Conservation (phyloP, 1,284 basidiomycete species). For the Cerioporus squamosus region DNA sequence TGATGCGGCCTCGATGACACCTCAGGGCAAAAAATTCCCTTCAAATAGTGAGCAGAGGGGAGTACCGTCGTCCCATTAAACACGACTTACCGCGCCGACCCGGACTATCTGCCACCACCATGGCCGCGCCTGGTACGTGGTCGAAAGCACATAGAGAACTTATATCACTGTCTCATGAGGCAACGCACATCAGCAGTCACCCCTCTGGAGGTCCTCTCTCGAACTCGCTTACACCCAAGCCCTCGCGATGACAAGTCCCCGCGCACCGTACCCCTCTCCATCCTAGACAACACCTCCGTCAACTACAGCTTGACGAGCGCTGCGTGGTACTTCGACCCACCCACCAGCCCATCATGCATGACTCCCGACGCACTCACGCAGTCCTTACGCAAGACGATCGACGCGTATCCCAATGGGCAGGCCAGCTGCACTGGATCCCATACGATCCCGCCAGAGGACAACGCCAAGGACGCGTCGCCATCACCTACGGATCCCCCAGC, state of each 20-base stretch:
- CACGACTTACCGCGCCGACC: no score
- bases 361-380: constrained; percentile 20
- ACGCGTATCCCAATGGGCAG: constrained; percentile 43
- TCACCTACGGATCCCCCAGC: constrained; percentile 36
- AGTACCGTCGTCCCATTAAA: no score
- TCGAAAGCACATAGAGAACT: no score
- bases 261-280: constrained; percentile 33
- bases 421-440: constrained; percentile 37
- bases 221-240: not conserved
- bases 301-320: constrained; percentile 33
- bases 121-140: no score
- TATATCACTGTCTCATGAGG: no score
- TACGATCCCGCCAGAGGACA: constrained; percentile 27
- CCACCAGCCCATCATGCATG: not conserved
- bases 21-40: no score
- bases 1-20: no score
- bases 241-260: not conserved
- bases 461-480: constrained; percentile 39
- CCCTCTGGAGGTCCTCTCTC: not conserved
- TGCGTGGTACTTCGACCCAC: constrained; percentile 37
- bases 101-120: no score
- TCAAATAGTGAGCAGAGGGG: no score
- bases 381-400: constrained; percentile 36
- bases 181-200: no score
- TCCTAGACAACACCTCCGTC: constrained; percentile 36